Evolutionary conservation across 2,329 filamentous ascomycete species (phyloP).

Genomic region (Pseudogymnoascus sp.): DNA sequence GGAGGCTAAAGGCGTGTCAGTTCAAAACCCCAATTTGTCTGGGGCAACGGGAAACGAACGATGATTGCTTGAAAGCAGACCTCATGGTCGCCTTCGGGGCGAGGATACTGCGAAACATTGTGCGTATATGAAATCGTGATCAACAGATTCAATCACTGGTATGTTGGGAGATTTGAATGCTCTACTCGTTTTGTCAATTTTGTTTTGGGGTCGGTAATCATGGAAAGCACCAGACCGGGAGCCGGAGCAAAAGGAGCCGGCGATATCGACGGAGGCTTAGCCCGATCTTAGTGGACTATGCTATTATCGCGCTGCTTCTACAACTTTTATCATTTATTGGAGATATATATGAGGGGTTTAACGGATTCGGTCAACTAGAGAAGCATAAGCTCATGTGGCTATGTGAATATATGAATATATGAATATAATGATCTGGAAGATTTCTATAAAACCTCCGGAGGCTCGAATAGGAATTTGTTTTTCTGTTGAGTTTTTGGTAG

Average conservation of each 20-base stretch:
- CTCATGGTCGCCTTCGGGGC: conserved; percentile 50
- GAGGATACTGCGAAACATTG: conserved; percentile 54
- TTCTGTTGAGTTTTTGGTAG: background rate
- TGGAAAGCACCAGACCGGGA: background rate
- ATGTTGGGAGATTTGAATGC: background rate
- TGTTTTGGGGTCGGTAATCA: conserved; percentile 8
- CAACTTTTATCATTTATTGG: conserved; percentile 7
- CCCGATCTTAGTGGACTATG: background rate
- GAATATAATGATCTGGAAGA: background rate
- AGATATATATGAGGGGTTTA: background rate
- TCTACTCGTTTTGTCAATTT: background rate
- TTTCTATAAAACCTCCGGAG: background rate
- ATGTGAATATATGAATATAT: background rate
- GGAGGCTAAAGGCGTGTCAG: conserved; percentile 35
- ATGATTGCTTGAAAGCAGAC: conserved; percentile 45
- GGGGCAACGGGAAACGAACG: conserved; percentile 33
- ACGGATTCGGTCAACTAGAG: background rate
- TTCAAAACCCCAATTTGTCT: conserved; percentile 9
- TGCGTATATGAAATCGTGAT: conserved; percentile 22
- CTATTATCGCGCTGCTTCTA: background rate
- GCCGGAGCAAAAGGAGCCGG: conserved; percentile 4
- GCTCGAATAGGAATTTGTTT: conserved; percentile 1
- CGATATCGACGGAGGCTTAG: background rate
- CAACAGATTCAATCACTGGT: background rate
- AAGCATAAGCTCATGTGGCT: background rate